Conservation (phyloP, 2,329 filamentous ascomycete genomes). For the Alternaria sp. region DNA sequence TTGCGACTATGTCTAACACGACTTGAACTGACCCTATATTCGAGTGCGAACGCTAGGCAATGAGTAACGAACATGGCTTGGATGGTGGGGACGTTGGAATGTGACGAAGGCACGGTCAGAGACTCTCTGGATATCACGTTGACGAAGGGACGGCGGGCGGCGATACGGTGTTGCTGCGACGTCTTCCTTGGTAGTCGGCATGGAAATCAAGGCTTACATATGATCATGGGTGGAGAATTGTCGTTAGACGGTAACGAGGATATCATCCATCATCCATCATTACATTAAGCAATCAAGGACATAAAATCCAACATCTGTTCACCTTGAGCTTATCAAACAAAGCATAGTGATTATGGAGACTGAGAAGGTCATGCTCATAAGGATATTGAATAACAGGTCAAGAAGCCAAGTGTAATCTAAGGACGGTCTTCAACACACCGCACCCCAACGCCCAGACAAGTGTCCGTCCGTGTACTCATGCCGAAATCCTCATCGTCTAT, state of each 20-base stretch:
- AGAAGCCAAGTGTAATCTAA: neutral
- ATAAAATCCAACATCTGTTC: neutral
- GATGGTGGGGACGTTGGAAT: neutral
- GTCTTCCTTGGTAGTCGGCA: neutral
- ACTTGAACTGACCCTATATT: neutral
- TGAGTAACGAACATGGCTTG: neutral
- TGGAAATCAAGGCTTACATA: neutral
- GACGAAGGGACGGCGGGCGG: neutral
- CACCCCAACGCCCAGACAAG: neutral
- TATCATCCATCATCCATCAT: neutral
- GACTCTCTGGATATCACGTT: neutral
- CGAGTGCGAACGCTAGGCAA: neutral
- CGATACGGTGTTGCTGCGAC: neutral
- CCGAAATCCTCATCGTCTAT: neutral
- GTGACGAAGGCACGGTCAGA: neutral
- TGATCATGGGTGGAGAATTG: neutral
- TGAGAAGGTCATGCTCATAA: neutral
- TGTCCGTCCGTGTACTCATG: neutral
- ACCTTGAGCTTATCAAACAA: rapidly evolving
- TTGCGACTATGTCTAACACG: neutral
- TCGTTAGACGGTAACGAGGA: neutral
- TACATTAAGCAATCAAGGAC: neutral
- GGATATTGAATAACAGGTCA: neutral
- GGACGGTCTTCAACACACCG: neutral
- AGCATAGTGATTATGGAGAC: neutral